Conservation (phyloP, 805 yeast species). For the Naumovozyma baii region DNA sequence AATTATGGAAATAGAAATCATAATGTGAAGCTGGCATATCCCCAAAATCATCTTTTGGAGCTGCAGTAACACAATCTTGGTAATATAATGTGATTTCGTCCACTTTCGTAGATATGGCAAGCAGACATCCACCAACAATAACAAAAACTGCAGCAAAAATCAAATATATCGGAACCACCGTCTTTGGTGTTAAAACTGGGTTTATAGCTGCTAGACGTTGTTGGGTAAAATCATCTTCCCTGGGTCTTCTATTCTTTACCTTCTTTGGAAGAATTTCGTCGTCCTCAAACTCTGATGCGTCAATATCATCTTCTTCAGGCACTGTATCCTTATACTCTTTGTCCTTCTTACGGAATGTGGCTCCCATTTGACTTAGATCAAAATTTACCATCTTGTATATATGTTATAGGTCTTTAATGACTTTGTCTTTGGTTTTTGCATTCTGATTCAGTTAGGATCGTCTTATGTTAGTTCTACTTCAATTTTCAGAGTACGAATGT, state of each 20-base stretch:
- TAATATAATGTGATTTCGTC: constrained; percentile 69
- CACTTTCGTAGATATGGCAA: constrained; percentile 60
- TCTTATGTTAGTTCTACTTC: too few relatives aligned
- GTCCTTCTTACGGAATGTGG: constrained; percentile 22
- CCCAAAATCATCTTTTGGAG: constrained; percentile 36
- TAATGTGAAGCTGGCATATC: constrained; percentile 51
- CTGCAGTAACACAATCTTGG: constrained; percentile 52
- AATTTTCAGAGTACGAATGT: too few relatives aligned
- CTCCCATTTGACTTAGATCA: constrained; percentile 24
- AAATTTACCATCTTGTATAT: constrained; percentile 16
- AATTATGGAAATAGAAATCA: constrained; percentile 44
- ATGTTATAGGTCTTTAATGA: neutral
- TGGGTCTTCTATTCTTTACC: constrained; percentile 53
- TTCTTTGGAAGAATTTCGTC: constrained; percentile 33
- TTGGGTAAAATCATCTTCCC: constrained; percentile 67
- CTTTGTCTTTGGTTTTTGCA: neutral
- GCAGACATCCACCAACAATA: constrained; percentile 80
- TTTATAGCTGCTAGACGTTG: constrained; percentile 47
- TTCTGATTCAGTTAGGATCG: too few relatives aligned
- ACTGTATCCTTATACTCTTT: constrained; percentile 9
- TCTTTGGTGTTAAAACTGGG: constrained; percentile 83
- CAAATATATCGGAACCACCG: constrained; percentile 75
- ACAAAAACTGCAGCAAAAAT: constrained; percentile 71
- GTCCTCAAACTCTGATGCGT: constrained; percentile 31
- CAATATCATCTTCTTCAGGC: constrained; percentile 24